Conservation (phyloP, 163 green algal genomes). For the Chloroidium sp. region DNA sequence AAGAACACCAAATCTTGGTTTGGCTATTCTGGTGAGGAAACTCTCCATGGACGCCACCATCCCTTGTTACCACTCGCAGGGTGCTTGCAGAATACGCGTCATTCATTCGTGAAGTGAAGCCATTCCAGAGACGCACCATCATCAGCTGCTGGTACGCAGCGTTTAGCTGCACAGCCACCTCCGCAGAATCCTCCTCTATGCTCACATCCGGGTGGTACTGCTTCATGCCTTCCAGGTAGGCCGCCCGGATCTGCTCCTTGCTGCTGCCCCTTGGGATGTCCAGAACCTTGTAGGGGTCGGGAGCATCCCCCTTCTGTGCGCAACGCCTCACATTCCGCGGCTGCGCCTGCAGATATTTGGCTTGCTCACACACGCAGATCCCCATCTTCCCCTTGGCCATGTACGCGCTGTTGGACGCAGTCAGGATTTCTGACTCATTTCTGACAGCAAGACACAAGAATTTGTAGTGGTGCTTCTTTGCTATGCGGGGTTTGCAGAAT, state of each 20-base stretch:
- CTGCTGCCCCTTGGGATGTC: conserved; percentile 6
- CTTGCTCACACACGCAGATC: too few species aligned
- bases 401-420: too few species aligned
- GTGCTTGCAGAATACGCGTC: background rate
- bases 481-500: too few species aligned
- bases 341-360: too few species aligned
- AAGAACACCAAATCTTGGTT: background rate
- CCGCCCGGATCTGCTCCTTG: conserved; percentile 21
- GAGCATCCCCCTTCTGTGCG: background rate
- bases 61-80: too few species aligned
- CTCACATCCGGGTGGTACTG: conserved; percentile 41
- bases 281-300: conserved; percentile 19
- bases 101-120: background rate
- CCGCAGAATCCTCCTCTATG: conserved; percentile 26
- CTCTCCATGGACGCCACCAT: too few species aligned
- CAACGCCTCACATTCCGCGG: background rate
- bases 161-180: conserved; percentile 24
- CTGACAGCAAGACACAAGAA: too few species aligned
- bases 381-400: too few species aligned
- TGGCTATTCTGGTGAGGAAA: too few species aligned
- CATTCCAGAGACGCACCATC: conserved; percentile 1
- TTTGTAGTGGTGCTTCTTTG: too few species aligned
- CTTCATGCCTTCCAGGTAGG: conserved; percentile 41
- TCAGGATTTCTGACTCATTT: too few species aligned
- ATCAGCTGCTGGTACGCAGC: conserved; percentile 31